Base-by-base conservation (phyloP, 2,329 filamentous ascomycete species). In the Camillea tinctor region DNA sequence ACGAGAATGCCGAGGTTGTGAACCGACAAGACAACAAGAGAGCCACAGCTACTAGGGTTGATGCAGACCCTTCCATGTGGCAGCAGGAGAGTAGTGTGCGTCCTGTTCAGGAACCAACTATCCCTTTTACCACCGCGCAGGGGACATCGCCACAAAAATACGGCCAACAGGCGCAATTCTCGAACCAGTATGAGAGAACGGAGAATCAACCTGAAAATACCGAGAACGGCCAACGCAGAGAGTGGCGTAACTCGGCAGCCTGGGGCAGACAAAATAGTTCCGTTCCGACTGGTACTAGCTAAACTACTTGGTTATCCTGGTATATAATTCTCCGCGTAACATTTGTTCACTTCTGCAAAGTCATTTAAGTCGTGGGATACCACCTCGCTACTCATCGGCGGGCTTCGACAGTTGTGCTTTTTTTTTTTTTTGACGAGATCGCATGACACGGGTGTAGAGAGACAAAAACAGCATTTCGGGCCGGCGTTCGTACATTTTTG, bases 11-110 rank as follows among this genome's bases (percentile, higher is more conserved):
- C 73, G 81, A 87, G 72, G 78, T 83, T 73, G 78, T 81, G 72
- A 78, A 81, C 75, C 79, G 82, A 75, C 81, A 81, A 73, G 84
- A 85, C 74, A 81, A 89, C 77, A 76, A 82, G 71, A 81, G 80
- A 56, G 84, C 80, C 30, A 79, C 80, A 60, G 86, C 79, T 71
- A 79, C 83, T 57, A 77, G 90, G 59, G 92, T 97, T 56, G 93
- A 97, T 72, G 92, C 90, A n/a, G 94, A 98, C 72, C 91, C 91
- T 4, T 85, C 90, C 21, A 84, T 91, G 4, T 92, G 89, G 88
- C 89, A 92, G 69, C 90, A 92, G 72, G 93, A 96, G 75, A 89
- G 87, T 65, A 93, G 90, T 54, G 92, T 94, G 49, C 87, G 93
- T 54, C 90, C 93, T 60, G 86, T 96, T 36, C 84, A 87, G 67